phyloP scores from a whole-genome alignment of 2,329 filamentous ascomycete species.

The Hymenoscyphus scutula region DNA sequence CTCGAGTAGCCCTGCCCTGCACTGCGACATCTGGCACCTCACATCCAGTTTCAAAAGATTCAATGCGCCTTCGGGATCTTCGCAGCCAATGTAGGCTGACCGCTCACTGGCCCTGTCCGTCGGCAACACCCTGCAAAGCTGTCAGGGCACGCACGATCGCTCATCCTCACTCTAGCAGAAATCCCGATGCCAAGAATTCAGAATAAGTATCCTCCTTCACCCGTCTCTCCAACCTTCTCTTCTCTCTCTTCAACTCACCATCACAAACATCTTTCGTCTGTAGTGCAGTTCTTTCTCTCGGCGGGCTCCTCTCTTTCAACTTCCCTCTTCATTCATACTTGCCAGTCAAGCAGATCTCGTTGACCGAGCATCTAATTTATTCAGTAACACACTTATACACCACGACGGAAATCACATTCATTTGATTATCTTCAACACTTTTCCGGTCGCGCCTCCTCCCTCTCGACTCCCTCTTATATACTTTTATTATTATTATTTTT shows the following conservation, averaged over 20 bases:
- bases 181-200: slow-evolving; percentile 32
- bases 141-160: too few relatives aligned
- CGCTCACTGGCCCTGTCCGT: not conserved
- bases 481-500: not conserved
- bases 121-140: not conserved
- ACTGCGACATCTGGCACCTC: slow-evolving; percentile 32
- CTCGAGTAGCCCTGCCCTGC: slow-evolving; percentile 3
- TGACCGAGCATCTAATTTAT: slow-evolving; percentile 37
- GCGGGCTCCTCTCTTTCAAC: slow-evolving; percentile 33
- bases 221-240: slow-evolving; percentile 15
- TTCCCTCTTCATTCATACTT: slow-evolving; percentile 33
- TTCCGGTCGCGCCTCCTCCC: slow-evolving; percentile 3
- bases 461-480: slow-evolving; percentile 7
- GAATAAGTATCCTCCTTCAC: slow-evolving; percentile 33
- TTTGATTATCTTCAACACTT: slow-evolving; percentile 19
- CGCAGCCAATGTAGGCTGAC: slow-evolving; percentile 27
- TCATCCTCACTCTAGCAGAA: not conserved
- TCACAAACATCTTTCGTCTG: slow-evolving; percentile 21
- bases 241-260: slow-evolving; percentile 19
- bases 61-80: slow-evolving; percentile 34
- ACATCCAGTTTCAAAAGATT: slow-evolving; percentile 33
- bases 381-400: slow-evolving; percentile 25
- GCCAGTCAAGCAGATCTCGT: slow-evolving; percentile 39
- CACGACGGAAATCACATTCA: slow-evolving; percentile 34
- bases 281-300: slow-evolving; percentile 21